Percentiles rank a stretch among this genome's conserved stretches.
Conservation (phyloP, 371 early-diverging fungal species). For the Rhizopus arrhizus region DNA sequence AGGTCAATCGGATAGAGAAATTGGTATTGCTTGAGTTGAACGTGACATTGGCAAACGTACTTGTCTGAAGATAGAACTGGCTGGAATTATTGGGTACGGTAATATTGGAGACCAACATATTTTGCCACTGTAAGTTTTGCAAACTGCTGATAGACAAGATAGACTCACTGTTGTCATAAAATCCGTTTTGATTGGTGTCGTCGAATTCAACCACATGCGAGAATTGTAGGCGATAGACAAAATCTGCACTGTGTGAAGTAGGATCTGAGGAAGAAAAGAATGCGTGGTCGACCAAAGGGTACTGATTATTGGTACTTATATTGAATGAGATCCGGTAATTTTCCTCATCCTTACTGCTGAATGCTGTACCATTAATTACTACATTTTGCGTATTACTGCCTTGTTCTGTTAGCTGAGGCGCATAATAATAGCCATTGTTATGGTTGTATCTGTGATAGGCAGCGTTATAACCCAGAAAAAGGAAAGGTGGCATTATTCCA, state of each 20-base stretch:
- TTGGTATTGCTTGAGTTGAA: conserved; percentile 22
- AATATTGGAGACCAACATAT: conserved; percentile 37
- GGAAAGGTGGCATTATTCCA: conserved; percentile 38
- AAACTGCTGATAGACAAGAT: conserved; percentile 33
- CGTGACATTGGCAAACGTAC: conserved; percentile 30
- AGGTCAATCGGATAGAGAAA: conserved; percentile 33
- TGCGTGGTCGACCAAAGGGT: conserved; percentile 40
- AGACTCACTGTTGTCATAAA: conserved; percentile 41
- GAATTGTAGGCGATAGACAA: conserved; percentile 38
- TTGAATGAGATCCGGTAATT: conserved; percentile 45
- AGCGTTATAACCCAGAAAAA: conserved; percentile 38
- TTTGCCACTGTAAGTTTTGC: conserved; percentile 34
- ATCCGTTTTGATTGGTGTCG: conserved; percentile 48
- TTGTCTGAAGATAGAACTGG: conserved; percentile 34
- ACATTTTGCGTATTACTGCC: conserved; percentile 32
- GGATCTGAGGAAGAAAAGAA: conserved; percentile 47
- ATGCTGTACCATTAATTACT: conserved; percentile 45
- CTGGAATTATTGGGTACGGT: conserved; percentile 34
- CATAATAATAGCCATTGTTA: conserved; percentile 49
- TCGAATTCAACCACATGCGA: conserved; percentile 46
- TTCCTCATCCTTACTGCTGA: conserved; percentile 30
- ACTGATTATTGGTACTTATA: conserved; percentile 34
- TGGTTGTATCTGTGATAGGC: conserved; percentile 47
- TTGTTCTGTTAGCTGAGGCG: conserved; percentile 37
- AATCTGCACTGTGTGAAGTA: conserved; percentile 41